Percentiles rank a stretch among this genome's conserved stretches.
phyloP scores from a whole-genome alignment of 1,284 basidiomycete genomes.

The Salmacisia buchloeana region DNA sequence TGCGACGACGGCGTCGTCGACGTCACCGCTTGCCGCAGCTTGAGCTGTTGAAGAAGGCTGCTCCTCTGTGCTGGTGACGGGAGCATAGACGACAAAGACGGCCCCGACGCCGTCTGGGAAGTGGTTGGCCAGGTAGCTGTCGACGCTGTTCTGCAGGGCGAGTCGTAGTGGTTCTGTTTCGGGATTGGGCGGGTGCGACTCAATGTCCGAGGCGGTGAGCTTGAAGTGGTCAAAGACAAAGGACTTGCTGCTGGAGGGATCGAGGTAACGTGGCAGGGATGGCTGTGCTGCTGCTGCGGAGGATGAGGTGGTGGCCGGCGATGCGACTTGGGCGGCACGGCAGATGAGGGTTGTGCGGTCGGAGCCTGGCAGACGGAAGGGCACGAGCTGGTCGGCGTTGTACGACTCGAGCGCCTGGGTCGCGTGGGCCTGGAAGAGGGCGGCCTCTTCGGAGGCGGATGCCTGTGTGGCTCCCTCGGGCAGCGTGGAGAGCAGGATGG shows the following conservation, averaged over 20 bases:
- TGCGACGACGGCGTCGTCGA: conserved; percentile 16
- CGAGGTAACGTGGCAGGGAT: neutral
- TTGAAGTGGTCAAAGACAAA: conserved; percentile 8
- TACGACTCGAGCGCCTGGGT: conserved; percentile 25
- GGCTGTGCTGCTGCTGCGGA: neutral
- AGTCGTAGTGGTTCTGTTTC: conserved; percentile 16
- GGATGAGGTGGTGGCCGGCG: neutral
- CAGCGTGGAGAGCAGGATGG: conserved; percentile 21
- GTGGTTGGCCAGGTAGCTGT: conserved; percentile 33
- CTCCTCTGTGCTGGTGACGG: neutral
- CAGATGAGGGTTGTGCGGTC: neutral
- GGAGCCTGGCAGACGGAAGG: conserved; percentile 15
- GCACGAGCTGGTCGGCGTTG: conserved; percentile 32
- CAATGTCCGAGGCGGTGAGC: conserved; percentile 1
- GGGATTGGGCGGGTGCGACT: conserved; percentile 7
- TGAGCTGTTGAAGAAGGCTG: neutral
- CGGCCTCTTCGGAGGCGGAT: conserved; percentile 27
- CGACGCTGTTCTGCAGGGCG: conserved; percentile 27
- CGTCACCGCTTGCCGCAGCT: neutral
- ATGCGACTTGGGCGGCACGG: neutral
- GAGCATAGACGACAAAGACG: conserved; percentile 20
- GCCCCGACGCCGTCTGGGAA: conserved; percentile 39
- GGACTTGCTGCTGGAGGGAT: neutral
- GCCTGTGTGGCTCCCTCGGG: conserved; percentile 13
- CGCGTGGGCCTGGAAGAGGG: conserved; percentile 15